phyloP scores from a whole-genome alignment of 1,284 basidiomycete species.

The Boletus semigastroideus region DNA sequence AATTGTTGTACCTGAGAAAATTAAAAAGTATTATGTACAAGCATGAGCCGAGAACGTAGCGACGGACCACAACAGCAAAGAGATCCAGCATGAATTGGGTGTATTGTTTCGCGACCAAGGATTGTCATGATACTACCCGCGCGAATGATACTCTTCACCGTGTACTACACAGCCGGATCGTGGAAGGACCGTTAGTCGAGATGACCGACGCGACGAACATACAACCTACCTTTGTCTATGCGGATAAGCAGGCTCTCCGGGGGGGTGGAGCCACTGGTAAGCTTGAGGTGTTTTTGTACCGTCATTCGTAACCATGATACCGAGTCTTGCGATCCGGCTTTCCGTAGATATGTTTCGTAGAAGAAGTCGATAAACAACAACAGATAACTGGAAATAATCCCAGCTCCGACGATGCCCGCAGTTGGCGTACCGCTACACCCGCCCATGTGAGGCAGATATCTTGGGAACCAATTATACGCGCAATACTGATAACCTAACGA shows the following conservation, averaged over 20 bases:
- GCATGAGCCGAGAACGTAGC: too few relatives aligned
- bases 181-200: background rate
- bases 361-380: constrained; percentile 66
- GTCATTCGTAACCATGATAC: background rate
- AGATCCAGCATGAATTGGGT: too few relatives aligned
- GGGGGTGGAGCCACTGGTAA: background rate
- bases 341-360: constrained; percentile 72
- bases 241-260: constrained; percentile 10
- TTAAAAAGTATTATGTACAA: too few relatives aligned
- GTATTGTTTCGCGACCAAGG: too few relatives aligned
- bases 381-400: constrained; percentile 16
- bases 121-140: background rate
- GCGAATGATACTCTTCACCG: background rate
- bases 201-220: background rate
- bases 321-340: background rate
- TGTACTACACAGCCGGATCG: constrained; percentile 1
- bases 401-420: constrained; percentile 8
- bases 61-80: too few relatives aligned
- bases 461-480: constrained; percentile 18
- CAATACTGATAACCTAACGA: constrained; percentile 13
- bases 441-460: constrained; percentile 13
- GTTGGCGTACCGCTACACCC: constrained; percentile 15
- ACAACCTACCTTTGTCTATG: constrained; percentile 11
- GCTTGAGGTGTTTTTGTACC: constrained; percentile 2
- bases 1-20: too few relatives aligned